Conservation (phyloP, 2,329 filamentous ascomycete species). For the Emergomyces africanus region DNA sequence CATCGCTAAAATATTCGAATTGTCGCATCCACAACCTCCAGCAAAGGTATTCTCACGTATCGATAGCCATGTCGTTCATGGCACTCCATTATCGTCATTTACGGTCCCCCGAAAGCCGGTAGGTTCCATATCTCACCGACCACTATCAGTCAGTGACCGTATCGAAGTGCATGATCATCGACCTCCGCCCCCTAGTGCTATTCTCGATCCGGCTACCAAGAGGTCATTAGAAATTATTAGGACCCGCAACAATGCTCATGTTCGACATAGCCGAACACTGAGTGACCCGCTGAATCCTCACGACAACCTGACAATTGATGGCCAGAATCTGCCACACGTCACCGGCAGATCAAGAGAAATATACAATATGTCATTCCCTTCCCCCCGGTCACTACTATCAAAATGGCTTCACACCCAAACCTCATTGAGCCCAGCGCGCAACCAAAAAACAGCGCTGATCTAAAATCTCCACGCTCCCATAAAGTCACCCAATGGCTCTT, state of each 20-base stretch:
- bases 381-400: neutral
- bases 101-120: conserved; percentile 25
- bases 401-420: neutral
- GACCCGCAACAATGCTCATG: neutral
- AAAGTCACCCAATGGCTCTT: conserved; percentile 22
- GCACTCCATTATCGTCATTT: conserved; percentile 7
- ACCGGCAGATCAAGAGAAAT: neutral
- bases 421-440: conserved; percentile 1
- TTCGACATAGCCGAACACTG: neutral
- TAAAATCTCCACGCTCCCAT: conserved; percentile 14
- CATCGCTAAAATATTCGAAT: conserved; percentile 14
- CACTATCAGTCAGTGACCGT: conserved; percentile 14
- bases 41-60: conserved; percentile 20
- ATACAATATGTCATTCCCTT: neutral
- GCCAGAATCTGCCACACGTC: neutral
- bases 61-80: conserved; percentile 1
- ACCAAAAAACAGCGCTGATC: conserved; percentile 7
- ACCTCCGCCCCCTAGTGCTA: conserved; percentile 19
- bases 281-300: conserved; percentile 8
- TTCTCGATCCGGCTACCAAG: conserved; percentile 15
- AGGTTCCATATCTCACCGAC: conserved; percentile 19
- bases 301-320: neutral
- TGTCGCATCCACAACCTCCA: conserved; percentile 14
- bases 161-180: conserved; percentile 11
- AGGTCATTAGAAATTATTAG: conserved; percentile 3